These are phyloP conservation scores for Fusarium succisae DNA, from an alignment of 2,329 filamentous ascomycete species.

Conservation along the genomic window DNA sequence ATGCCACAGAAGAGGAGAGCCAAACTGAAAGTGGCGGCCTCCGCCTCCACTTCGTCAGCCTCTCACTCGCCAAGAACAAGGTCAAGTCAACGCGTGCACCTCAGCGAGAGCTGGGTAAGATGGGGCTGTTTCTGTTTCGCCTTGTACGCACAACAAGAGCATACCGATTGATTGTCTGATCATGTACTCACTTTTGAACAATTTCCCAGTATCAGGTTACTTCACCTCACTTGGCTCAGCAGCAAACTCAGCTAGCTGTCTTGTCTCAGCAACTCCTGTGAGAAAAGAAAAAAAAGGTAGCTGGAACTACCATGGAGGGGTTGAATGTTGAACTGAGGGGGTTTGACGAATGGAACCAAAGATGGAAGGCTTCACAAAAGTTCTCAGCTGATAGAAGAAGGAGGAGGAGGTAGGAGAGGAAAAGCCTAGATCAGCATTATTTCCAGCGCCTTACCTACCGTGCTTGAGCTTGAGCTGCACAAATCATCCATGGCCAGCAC, in stretches of 20 bases:
- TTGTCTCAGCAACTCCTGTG: not conserved
- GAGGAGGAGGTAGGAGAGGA: conserved; percentile 13
- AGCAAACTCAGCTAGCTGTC: not conserved
- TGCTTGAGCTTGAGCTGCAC: conserved; percentile 22
- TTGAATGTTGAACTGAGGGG: conserved; percentile 14
- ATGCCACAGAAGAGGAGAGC: conserved; percentile 18
- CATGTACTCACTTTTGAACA: conserved; percentile 28
- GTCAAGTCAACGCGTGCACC: conserved; percentile 15
- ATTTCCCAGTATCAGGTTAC: not conserved
- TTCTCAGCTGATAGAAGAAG: conserved; percentile 25
- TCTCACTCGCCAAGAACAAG: conserved; percentile 22
- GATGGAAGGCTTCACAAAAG: conserved; percentile 24
- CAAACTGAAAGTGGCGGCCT: conserved; percentile 1
- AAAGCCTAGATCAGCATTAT: conserved; percentile 17
- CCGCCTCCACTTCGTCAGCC: conserved; percentile 41
- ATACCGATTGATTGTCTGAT: conserved; percentile 12
- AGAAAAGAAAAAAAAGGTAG: not conserved
- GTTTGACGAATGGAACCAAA: conserved; percentile 24
- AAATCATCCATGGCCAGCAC: conserved; percentile 35
- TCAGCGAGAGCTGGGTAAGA: conserved; percentile 24
- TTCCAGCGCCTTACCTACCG: conserved; percentile 8
- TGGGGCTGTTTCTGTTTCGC: conserved; percentile 22
- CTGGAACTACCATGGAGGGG: conserved; percentile 9
- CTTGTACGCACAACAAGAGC: conserved; percentile 24
- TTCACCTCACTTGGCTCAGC: not conserved